These are phyloP conservation scores for Russula sp. DNA, from an alignment of 768 basidiomycete genomes.

Conservation along the genomic window DNA sequence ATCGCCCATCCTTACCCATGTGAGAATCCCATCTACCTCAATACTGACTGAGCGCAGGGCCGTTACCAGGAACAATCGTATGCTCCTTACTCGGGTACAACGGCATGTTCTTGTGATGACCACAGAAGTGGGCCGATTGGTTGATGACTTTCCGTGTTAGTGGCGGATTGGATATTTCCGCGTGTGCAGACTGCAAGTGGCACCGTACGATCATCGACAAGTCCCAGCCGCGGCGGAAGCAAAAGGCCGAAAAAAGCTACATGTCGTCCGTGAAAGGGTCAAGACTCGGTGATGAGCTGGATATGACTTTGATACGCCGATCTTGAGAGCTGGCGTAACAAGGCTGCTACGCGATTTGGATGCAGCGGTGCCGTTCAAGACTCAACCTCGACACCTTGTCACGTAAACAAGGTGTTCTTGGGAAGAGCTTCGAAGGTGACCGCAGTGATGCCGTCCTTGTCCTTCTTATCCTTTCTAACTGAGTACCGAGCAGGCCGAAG, in stretches of 20 bases:
- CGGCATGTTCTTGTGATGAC: background rate
- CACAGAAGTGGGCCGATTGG: conserved; percentile 1
- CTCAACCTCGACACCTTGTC: background rate
- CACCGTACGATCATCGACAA: conserved; percentile 4
- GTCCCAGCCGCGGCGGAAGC: background rate
- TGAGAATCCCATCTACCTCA: background rate
- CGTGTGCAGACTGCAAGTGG: background rate
- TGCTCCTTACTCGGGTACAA: background rate
- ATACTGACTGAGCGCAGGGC: background rate
- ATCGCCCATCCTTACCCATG: conserved; percentile 4
- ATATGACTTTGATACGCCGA: conserved; percentile 2
- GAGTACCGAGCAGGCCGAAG: background rate
- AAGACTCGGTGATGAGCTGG: conserved; percentile 3
- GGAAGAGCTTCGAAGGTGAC: background rate
- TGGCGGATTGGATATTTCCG: background rate
- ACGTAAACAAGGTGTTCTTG: background rate
- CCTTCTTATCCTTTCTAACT: background rate
- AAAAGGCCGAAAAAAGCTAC: background rate
- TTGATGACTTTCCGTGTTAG: background rate
- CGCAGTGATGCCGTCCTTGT: background rate
- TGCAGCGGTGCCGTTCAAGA: background rate
- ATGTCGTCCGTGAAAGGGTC: background rate
- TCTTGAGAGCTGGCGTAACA: conserved; percentile 7
- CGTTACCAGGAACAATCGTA: conserved; percentile 12
- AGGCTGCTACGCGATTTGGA: background rate